These are phyloP conservation scores for Sporothrix humicola DNA, from an alignment of 2,329 filamentous ascomycete genomes.

Conservation along the genomic window DNA sequence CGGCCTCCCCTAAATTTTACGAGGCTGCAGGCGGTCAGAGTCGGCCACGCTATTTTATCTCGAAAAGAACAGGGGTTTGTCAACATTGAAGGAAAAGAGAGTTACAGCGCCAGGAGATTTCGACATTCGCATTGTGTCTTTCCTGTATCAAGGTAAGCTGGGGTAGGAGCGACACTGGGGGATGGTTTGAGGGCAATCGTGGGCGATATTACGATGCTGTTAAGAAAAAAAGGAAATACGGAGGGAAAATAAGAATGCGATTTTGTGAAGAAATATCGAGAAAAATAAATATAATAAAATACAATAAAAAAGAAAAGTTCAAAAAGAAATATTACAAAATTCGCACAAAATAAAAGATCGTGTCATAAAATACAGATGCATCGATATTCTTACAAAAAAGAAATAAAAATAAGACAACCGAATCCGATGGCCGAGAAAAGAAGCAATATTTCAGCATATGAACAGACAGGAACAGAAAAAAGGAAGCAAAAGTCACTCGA, in stretches of 20 bases:
- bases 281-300: background rate
- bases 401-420: background rate
- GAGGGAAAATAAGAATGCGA: background rate
- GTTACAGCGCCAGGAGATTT: slow-evolving; percentile 19
- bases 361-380: background rate
- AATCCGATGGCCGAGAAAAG: background rate
- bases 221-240: background rate
- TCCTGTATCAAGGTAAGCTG: background rate
- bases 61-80: background rate
- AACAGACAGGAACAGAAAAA: background rate
- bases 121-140: slow-evolving; percentile 16
- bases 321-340: background rate
- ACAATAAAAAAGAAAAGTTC: background rate
- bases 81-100: background rate
- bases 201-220: background rate
- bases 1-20: slow-evolving; percentile 28
- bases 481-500: slow-evolving; percentile 2
- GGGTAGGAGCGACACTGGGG: slow-evolving; percentile 9
- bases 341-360: background rate
- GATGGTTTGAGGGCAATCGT: background rate
- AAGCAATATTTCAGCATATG: background rate
- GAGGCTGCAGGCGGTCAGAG: slow-evolving; percentile 10
- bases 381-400: background rate
- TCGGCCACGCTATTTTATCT: slow-evolving; percentile 20
- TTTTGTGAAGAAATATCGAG: background rate